A percentile compares a stretch with the other conserved stretches of the same genome.
These are phyloP conservation scores for Smallanthus sonchifolius DNA, from an alignment of 129 eudicot genomes.

Conservation along the genomic window DNA sequence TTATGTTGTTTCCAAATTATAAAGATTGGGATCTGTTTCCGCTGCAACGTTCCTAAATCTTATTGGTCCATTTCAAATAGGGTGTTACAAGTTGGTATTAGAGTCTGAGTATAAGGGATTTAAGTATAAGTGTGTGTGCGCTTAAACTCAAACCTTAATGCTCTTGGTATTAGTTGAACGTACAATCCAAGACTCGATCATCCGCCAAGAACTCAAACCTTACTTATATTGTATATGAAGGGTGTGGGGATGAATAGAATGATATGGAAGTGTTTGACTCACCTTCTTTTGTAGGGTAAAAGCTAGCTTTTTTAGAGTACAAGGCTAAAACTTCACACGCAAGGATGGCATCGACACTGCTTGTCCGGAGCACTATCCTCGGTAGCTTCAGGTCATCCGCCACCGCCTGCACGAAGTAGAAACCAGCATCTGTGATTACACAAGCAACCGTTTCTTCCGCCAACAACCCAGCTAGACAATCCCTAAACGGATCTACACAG, in stretches of 20 bases:
- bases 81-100: too few relatives aligned
- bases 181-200: too few relatives aligned
- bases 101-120: too few relatives aligned
- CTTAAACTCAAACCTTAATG: too few relatives aligned
- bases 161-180: too few relatives aligned
- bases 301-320: constrained; percentile 10
- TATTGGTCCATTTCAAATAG: too few relatives aligned
- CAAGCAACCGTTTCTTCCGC: constrained; percentile 33
- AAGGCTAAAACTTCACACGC: constrained; percentile 14
- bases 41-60: too few relatives aligned
- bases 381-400: constrained; percentile 33
- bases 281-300: constrained; percentile 21
- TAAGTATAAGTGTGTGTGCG: too few relatives aligned
- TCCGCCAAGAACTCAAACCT: too few relatives aligned
- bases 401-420: constrained; percentile 28
- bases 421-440: constrained; percentile 38
- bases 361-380: constrained; percentile 34
- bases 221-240: too few relatives aligned
- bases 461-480: constrained; percentile 22
- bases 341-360: constrained; percentile 20
- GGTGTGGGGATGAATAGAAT: not conserved
- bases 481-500: constrained; percentile 31
- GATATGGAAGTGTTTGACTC: not conserved
- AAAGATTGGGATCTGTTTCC: too few relatives aligned
- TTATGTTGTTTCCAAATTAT: too few relatives aligned